Conservation (phyloP, 2,329 filamentous ascomycete species). For the Penicillium expansum region DNA sequence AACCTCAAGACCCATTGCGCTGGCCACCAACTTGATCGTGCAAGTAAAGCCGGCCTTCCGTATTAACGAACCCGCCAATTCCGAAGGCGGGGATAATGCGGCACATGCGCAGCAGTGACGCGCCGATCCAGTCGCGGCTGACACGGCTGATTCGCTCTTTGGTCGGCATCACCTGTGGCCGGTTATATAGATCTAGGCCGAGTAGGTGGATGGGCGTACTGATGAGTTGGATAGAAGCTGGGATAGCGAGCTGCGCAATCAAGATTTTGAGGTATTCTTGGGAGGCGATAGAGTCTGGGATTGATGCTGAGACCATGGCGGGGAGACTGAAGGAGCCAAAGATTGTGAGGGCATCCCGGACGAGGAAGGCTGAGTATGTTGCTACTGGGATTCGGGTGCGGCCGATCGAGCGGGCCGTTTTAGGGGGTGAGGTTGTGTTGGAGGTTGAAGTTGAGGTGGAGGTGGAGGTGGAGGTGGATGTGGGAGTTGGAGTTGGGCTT, state of each 20-base stretch:
- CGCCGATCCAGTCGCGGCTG: conserved; percentile 70
- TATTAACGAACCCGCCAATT: conserved; percentile 80
- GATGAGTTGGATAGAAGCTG: conserved; percentile 71
- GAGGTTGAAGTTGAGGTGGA: conserved; percentile 11
- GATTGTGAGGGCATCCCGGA: conserved; percentile 80
- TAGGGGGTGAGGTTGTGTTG: conserved; percentile 15
- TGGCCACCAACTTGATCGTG: conserved; percentile 28
- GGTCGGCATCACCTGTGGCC: conserved; percentile 49
- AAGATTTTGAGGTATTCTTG: conserved; percentile 85
- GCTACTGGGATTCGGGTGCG: conserved; percentile 48
- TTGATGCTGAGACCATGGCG: conserved; percentile 48
- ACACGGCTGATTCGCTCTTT: conserved; percentile 62
- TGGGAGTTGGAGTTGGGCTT: conserved; percentile 2
- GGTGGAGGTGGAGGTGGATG: conserved; percentile 4
- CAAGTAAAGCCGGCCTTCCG: conserved; percentile 35
- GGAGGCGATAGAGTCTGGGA: conserved; percentile 67
- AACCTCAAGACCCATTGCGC: conserved; percentile 13
- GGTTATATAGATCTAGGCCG: conserved; percentile 81
- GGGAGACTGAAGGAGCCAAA: conserved; percentile 51
- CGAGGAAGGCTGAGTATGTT: conserved; percentile 62
- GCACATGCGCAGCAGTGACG: conserved; percentile 70
- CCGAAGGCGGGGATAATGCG: conserved; percentile 86
- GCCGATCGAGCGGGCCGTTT: conserved; percentile 27
- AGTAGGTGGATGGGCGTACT: conserved; percentile 80
- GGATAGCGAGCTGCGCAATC: conserved; percentile 74